Evolutionary conservation across 2,329 filamentous ascomycete genomes (phyloP).

Genomic region (Claviceps purpurea): DNA sequence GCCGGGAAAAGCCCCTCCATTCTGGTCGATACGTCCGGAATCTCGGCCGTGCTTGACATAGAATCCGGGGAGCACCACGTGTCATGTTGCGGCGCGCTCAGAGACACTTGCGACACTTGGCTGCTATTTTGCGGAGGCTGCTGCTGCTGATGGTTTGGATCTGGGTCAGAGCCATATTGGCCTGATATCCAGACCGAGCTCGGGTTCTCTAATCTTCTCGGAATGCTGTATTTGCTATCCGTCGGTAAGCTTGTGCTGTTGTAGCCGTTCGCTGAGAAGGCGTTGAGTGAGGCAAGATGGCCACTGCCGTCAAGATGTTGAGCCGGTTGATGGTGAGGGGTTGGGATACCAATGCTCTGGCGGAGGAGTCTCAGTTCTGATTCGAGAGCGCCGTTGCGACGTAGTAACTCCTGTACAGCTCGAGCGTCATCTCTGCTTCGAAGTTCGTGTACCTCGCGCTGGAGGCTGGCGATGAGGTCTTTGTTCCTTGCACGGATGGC

Average conservation of each 20-base stretch:
- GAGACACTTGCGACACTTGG: background rate
- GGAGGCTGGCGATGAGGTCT: background rate
- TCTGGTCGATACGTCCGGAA: background rate
- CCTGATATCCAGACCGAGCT: background rate
- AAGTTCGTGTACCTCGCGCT: slow-evolving; percentile 1
- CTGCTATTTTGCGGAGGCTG: background rate
- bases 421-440: background rate
- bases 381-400: background rate
- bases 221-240: background rate
- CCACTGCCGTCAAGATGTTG: background rate
- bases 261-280: background rate
- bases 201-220: background rate
- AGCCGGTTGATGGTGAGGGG: background rate
- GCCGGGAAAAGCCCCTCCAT: background rate
- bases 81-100: background rate
- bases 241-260: background rate
- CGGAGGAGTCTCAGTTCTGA: background rate
- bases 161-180: background rate
- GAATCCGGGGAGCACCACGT: background rate
- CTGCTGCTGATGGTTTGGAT: background rate
- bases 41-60: background rate
- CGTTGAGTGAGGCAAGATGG: background rate
- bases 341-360: background rate
- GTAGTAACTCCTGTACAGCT: background rate
- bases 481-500: slow-evolving; percentile 3